Evolutionary conservation across 2,329 filamentous ascomycete species (phyloP), one percentile per base, ranked within the genome.

Genomic region (Aspergillus japonicus): DNA sequence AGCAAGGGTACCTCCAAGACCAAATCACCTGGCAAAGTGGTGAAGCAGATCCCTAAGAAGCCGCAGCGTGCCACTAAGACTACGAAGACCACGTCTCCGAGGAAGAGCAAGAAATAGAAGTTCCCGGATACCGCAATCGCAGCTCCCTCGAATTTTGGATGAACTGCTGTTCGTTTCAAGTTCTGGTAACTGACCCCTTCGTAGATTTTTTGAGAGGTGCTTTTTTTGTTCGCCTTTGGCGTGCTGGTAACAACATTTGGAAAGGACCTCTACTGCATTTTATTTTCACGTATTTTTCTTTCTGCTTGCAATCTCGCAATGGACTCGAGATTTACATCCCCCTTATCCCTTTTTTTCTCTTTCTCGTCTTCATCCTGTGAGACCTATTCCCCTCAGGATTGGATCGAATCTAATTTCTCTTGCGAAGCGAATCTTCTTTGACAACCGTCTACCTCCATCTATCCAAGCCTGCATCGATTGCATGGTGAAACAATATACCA

Each of bases 1-100:
- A 42, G 53, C 26, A 67, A 58, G 26, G 44, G 48, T 44, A 44
- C 54, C 23, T 51, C 49, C 24, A 61, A 61, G 55, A 51, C 50
- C 24, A 47, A 44, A 44, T n/a, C 39, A 44, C 39, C 61, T 19
- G 55, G 39, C 16, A 58, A 58, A 49, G 54, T 49, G 23, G 49
- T 48, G 26, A 63, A 52, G 49, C 48, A 50, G 21, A 47, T 35
- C 21, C 51, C 50, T 4, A 52, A 58, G 16, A 55, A 48, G 42
- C 7, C 26, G 19, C 57, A 52, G 42, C 21, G 42, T 16, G n/a
- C 50, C 14, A 21, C 24, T 31, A 61, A 51, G 50, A 47, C 33
- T 14, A 29, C 60, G 10, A 60, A 50, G 35, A 21, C 33, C 31
- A 29, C 50, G 16, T 54, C 51, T 44, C 39, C 19, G n/a, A 47